phyloP scores from a whole-genome alignment of 225 moss, liverwort and hornwort species.

The Takakia lepidozioides region DNA sequence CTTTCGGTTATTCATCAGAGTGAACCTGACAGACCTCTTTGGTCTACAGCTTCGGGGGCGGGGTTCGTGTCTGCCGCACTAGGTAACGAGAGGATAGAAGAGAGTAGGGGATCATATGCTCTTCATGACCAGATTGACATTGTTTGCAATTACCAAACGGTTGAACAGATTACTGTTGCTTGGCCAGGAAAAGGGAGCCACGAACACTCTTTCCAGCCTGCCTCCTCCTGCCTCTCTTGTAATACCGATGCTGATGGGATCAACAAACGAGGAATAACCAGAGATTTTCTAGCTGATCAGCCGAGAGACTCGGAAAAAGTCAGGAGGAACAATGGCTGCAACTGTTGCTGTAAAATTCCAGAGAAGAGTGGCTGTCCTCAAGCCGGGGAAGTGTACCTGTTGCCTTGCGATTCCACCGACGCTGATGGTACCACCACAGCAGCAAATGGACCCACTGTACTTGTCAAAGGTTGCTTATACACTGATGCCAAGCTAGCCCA shows the following conservation, averaged over 20 bases:
- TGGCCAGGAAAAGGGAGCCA: too few relatives aligned
- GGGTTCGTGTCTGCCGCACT: constrained; percentile 55
- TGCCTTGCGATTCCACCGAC: too few relatives aligned
- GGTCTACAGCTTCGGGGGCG: constrained; percentile 30
- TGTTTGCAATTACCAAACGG: constrained; percentile 55
- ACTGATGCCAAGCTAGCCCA: constrained; percentile 35
- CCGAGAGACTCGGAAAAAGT: too few relatives aligned
- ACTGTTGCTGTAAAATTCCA: too few relatives aligned
- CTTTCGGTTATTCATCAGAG: constrained; percentile 37
- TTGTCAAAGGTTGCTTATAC: constrained; percentile 66
- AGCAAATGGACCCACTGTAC: constrained; percentile 24
- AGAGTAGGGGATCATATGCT: constrained; percentile 61
- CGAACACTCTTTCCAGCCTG: too few relatives aligned
- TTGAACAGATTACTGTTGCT: constrained; percentile 64
- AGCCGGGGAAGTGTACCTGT: too few relatives aligned
- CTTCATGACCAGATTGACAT: constrained; percentile 48
- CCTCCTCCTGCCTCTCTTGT: not conserved
- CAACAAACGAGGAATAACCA: too few relatives aligned
- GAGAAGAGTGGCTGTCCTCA: too few relatives aligned
- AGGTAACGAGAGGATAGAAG: constrained; percentile 54
- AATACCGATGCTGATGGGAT: too few relatives aligned
- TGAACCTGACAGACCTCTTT: constrained; percentile 42
- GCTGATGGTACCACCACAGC: constrained; percentile 42
- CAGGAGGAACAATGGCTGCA: too few relatives aligned
- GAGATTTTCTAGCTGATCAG: too few relatives aligned